A percentile compares a stretch with the other conserved stretches of the same genome.
Evolutionary conservation across 2,329 filamentous ascomycete species (phyloP).

Genomic region (Penicillium sp.): DNA sequence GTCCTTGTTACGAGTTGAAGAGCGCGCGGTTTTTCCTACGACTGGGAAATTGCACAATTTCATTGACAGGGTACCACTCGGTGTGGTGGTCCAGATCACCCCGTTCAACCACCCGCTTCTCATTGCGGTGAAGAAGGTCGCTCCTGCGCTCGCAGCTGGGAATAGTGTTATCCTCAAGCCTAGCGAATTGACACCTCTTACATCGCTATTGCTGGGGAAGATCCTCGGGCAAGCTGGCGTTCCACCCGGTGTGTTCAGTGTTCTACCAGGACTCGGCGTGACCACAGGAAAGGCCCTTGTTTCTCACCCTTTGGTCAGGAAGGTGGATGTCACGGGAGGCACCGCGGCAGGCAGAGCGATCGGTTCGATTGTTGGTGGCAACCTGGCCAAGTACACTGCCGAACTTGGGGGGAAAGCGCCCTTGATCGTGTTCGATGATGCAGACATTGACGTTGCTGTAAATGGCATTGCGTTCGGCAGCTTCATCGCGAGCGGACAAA

Average conservation of each 20-base stretch:
- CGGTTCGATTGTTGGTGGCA: conserved; percentile 34
- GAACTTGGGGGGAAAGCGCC: conserved; percentile 44
- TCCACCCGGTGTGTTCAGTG: conserved; percentile 47
- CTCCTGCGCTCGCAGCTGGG: conserved; percentile 43
- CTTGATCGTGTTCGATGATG: conserved; percentile 36
- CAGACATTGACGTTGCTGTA: conserved; percentile 35
- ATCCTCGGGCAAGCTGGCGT: conserved; percentile 48
- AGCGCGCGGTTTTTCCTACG: conserved; percentile 67
- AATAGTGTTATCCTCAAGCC: conserved; percentile 45
- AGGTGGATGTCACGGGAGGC: conserved; percentile 40
- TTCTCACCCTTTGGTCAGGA: conserved; percentile 33
- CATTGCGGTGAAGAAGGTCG: conserved; percentile 44
- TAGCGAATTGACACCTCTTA: conserved; percentile 48
- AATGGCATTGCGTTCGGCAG: conserved; percentile 43
- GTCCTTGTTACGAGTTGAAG: conserved; percentile 66
- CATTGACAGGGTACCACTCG: conserved; percentile 39
- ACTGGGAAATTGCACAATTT: conserved; percentile 44
- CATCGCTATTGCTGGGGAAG: conserved; percentile 42
- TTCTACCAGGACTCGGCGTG: conserved; percentile 56
- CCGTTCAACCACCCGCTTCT: conserved; percentile 44
- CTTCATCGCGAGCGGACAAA: conserved; percentile 59
- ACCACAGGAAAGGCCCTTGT: conserved; percentile 45
- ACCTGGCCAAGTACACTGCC: conserved; percentile 38
- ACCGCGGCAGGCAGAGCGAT: conserved; percentile 38
- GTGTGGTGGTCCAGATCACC: conserved; percentile 44